These are phyloP conservation scores for Colletotrichum noveboracense DNA, from an alignment of 2,329 filamentous ascomycete genomes.

Conservation along the genomic window DNA sequence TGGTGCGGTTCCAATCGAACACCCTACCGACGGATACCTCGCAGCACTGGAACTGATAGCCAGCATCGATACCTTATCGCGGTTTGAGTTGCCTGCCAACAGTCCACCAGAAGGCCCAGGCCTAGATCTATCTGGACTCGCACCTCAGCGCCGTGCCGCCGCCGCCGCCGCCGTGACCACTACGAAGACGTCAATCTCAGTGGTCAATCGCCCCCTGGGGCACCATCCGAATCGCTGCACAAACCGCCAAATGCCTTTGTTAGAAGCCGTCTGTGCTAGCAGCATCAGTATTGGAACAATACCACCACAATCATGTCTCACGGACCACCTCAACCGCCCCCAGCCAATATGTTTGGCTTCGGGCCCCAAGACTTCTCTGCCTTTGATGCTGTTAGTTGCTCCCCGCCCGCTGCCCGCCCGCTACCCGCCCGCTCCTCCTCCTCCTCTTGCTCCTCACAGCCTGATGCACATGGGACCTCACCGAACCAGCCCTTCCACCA, in stretches of 20 bases:
- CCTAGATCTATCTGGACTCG: neutral
- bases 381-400: conserved; percentile 19
- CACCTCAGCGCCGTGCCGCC: neutral
- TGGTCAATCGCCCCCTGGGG: neutral
- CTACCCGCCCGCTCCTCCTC: neutral
- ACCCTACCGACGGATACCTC: neutral
- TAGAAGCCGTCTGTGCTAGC: conserved; percentile 5
- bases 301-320: conserved; percentile 37
- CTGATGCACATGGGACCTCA: neutral
- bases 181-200: neutral
- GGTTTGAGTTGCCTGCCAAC: neutral
- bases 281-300: conserved; percentile 17
- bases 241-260: conserved; percentile 19
- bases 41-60: neutral
- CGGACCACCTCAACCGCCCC: conserved; percentile 37
- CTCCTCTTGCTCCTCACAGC: neutral
- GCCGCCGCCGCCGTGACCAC: conserved; percentile 9
- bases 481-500: neutral
- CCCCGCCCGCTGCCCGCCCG: neutral
- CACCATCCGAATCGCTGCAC: neutral
- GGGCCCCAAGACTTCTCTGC: conserved; percentile 27
- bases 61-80: neutral
- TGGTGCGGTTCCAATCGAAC: neutral
- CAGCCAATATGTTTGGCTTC: conserved; percentile 41
- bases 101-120: neutral